Conservation (phyloP, 2,329 filamentous ascomycete genomes). For the Monilinia aucupariae region DNA sequence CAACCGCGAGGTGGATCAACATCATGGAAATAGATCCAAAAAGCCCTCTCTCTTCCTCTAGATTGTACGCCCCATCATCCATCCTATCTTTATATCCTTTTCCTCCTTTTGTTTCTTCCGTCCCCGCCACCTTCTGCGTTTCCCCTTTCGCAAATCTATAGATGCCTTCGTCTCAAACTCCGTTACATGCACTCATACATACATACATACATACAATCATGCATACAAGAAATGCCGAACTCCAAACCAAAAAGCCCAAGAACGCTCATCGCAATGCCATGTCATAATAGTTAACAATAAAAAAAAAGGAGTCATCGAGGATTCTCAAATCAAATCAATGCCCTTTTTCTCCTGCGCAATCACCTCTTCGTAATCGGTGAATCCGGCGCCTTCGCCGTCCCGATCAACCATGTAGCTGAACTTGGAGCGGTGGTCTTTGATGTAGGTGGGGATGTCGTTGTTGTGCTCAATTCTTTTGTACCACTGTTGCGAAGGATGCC, state of each 20-base stretch:
- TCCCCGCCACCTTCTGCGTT: no score
- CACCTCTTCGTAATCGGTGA: constrained; percentile 20
- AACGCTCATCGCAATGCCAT: neutral
- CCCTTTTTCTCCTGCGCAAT: neutral
- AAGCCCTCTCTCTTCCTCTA: neutral
- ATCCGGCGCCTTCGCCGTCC: constrained; percentile 24
- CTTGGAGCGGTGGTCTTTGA: constrained; percentile 30
- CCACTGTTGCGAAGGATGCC: neutral
- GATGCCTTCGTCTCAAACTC: neutral
- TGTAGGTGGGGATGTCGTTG: constrained; percentile 40
- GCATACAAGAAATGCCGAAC: neutral
- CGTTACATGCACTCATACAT: neutral
- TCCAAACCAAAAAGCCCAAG: neutral
- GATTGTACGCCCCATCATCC: neutral
- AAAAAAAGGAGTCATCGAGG: neutral
- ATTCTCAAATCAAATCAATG: neutral
- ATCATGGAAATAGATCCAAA: neutral
- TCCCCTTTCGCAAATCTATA: neutral
- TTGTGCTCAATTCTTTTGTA: constrained; percentile 39
- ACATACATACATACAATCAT: neutral
- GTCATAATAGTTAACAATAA: no score
- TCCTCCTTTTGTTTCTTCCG: no score
- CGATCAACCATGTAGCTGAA: constrained; percentile 27
- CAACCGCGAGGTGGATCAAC: neutral
- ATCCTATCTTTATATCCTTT: no score